Base-by-base conservation (phyloP, 805 yeast genomes). In the Lipomyces spencermartinsiae region DNA sequence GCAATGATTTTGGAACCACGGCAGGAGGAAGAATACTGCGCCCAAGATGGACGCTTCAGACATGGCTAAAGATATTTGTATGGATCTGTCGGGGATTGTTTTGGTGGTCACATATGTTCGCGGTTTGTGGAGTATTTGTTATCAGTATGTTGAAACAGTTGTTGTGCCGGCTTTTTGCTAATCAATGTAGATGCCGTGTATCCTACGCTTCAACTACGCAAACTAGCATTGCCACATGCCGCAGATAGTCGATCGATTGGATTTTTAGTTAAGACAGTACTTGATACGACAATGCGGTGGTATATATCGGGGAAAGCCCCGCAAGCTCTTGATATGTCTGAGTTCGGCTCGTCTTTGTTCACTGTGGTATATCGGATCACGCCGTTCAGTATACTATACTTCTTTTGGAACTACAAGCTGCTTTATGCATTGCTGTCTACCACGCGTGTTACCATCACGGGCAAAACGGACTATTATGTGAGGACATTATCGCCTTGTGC, bases 401-500 rank as follows among this genome's bases (percentile, higher is more conserved):
- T 64, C 19, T 64, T 62, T 49, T 68, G 71, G 71, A 65, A 68
- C 37, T 68, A 68, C 39, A 43, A 60, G n/a, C 19, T 5, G 12
- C 37, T 62, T 19, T 29, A 59, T 1, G 68, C 68, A 12, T 31
- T 61, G 6, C 31, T 34, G 14, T 58, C 66, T 31, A 46, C 57
- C 7, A 56, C 34, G n/a, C 61, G 59, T 5, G 63, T 64, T 22
- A 31, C 49, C 16, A n/a, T 68, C 19, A 34, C 31, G 4, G 71
- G 71, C 3, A 16, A 61, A n/a, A 19, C 55, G 7, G 62, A 62
- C 16, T 67, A 60, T 58, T 57, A 33, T 54, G 70, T 66, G 56
- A 8, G 69, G 46, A 7, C 34, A 2, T 29, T 33, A 6, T 22
- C 12, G 25, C 3, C 34, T 53, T n/a, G 31, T 19, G 22, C 39